Evolutionary conservation across 208 protist species (phyloP), one percentile per base, ranked within the genome.

Genomic region (Leishmania martiniquensis): DNA sequence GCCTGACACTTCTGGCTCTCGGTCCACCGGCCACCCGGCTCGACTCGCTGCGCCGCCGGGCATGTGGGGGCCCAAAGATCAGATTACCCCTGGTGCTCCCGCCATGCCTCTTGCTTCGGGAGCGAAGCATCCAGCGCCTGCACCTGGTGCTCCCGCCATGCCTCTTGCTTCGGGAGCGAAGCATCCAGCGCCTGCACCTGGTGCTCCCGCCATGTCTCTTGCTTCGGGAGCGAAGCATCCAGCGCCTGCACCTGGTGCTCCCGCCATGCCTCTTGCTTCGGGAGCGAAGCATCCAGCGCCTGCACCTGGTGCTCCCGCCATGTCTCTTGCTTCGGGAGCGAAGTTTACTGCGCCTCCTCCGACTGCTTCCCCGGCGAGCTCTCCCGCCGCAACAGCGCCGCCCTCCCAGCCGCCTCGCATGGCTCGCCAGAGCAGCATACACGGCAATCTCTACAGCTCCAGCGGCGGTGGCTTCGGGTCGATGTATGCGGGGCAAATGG

Each of bases 351-450:
- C 39, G 29, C 39, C 71, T 9, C 12, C 32, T 29, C 60, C 70
- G 3, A 45, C 70, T 29, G 37, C 13, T 22, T 44, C 71, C 32
- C 71, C 72, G 29, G n/a, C 34, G 32, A 22, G 34, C 32, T 34
- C 62, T 44, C 34, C 62, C 5, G 32, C 67, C 47, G 17, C 69
- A 57, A 70, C 51, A 12, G 54, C 57, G 47, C 68, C 70, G 66
- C 57, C 63, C 10, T 22, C 32, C 13, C 69, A 25, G 60, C 57
- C 44, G 57, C 37, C 37, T 47, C 42, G 55, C 54, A 66, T 86
- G 81, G 71, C 37, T 51, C 81, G 84, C 45, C 77, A 85, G 74
- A 85, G 82, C 80, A 76, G 71, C 39, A 62, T 68, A 59, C 67
- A 78, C 55, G 74, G 74, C 60, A 75, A 32, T 5, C 20, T 25